Evolutionary conservation across 129 eudicot species (phyloP).

Genomic region (Erigeron canadensis): DNA sequence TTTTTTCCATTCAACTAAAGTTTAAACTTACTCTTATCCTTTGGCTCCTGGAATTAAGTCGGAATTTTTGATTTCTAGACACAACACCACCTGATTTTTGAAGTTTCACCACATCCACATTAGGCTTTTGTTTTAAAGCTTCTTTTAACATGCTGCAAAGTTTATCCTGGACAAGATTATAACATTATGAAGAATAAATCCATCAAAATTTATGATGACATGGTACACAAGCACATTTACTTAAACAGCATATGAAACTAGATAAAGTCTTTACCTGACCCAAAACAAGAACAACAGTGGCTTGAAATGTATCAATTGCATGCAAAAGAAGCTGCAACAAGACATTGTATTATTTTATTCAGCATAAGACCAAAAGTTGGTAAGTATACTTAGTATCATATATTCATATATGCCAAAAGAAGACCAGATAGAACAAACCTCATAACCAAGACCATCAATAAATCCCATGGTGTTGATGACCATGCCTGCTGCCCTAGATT

Average conservation of each 20-base stretch:
- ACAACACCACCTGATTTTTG: slow-evolving; percentile 97
- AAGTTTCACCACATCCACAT: slow-evolving; percentile 95
- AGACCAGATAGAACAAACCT: slow-evolving; percentile 42
- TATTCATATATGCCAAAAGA: neutral
- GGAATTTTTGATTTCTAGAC: slow-evolving; percentile 75
- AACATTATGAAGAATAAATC: neutral
- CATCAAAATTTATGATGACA: neutral
- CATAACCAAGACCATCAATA: slow-evolving; percentile 94
- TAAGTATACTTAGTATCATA: neutral
- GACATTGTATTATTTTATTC: slow-evolving; percentile 2
- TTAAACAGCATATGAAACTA: neutral
- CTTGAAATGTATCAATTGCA: slow-evolving; percentile 83
- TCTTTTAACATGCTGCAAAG: slow-evolving; percentile 97
- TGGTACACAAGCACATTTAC: slow-evolving; percentile 8
- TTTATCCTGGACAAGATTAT: slow-evolving; percentile 63
- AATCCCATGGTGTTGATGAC: slow-evolving; percentile 98
- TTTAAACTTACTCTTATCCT: slow-evolving; percentile 66
- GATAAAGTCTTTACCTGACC: slow-evolving; percentile 67
- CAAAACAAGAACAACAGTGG: slow-evolving; percentile 85
- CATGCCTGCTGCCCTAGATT: slow-evolving; percentile 98
- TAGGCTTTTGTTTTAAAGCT: slow-evolving; percentile 67
- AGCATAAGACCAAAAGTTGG: neutral
- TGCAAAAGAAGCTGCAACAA: slow-evolving; percentile 80
- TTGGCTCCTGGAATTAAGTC: slow-evolving; percentile 62
- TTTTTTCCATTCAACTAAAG: neutral